Evolutionary conservation across 75 land plant genomes (phyloP).

Genomic region (Cupressus sempervirens): DNA sequence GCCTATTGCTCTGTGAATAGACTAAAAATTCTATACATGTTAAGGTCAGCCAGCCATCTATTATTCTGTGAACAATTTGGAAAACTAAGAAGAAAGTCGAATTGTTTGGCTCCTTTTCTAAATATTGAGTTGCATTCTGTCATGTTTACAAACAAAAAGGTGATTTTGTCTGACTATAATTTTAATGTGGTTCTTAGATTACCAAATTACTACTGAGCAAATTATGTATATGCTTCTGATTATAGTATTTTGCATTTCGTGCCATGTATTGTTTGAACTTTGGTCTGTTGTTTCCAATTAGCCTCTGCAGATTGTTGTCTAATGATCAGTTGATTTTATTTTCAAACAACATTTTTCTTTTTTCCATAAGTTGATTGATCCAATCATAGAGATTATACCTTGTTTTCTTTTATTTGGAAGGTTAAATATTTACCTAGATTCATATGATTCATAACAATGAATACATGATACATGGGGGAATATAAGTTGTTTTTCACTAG

Average conservation of each 20-base stretch:
- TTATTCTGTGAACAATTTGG: neutral
- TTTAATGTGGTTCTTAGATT: neutral
- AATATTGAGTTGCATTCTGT: neutral
- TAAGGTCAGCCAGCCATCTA: neutral
- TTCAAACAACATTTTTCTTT: no score
- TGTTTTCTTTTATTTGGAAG: neutral
- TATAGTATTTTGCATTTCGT: neutral
- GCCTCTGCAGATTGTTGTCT: neutral
- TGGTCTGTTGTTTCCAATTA: neutral
- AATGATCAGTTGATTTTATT: neutral
- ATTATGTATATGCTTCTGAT: neutral
- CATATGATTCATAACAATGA: neutral
- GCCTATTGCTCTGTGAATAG: neutral
- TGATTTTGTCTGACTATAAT: neutral
- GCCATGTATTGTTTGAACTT: neutral
- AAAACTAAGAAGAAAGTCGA: neutral
- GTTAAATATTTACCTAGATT: neutral
- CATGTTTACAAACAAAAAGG: neutral
- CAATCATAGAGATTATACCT: neutral
- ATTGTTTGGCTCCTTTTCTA: neutral
- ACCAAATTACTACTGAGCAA: neutral
- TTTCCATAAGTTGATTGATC: neutral
- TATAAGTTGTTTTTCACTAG: neutral
- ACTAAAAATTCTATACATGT: neutral
- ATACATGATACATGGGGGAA: neutral